Conservation (phyloP, 257 asterid genomes). For the Nicotiana attenuata region DNA sequence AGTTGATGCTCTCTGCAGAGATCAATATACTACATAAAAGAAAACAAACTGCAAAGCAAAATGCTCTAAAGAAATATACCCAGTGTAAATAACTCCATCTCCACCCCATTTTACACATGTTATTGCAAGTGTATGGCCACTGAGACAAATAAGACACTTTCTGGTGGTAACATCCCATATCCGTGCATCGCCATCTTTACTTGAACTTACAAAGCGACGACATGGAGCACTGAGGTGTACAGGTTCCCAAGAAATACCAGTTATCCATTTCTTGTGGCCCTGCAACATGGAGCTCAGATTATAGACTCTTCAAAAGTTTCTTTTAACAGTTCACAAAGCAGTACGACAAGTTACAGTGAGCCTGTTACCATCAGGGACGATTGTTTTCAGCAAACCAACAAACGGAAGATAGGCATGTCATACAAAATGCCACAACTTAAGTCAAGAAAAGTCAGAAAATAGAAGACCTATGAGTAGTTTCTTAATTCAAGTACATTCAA, state of each 20-base stretch:
- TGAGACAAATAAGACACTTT: conserved; percentile 66
- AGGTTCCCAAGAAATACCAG: conserved; percentile 98
- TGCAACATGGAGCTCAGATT: conserved; percentile 29
- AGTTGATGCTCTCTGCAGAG: neutral
- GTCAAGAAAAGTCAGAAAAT: neutral
- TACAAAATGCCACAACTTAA: neutral
- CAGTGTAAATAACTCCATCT: conserved; percentile 89
- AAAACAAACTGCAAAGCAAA: neutral
- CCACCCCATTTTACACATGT: conserved; percentile 99
- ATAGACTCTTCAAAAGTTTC: neutral
- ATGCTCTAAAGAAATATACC: conserved; percentile 42
- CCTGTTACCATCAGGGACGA: neutral
- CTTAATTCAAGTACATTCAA: neutral
- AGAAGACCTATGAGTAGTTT: neutral
- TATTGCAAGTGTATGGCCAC: conserved; percentile 90
- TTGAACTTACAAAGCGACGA: conserved; percentile 90
- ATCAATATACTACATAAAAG: neutral
- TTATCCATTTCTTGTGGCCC: conserved; percentile 99
- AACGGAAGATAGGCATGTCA: neutral
- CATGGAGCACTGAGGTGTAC: conserved; percentile 83
- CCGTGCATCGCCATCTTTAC: conserved; percentile 99
- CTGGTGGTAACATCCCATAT: conserved; percentile 81
- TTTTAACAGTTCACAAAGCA: neutral
- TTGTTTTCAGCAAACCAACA: neutral
- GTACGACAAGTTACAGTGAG: neutral